Evolutionary conservation across 2,329 filamentous ascomycete genomes (phyloP), one percentile per base, ranked within the genome.

Genomic region (Monosporascus sp.): DNA sequence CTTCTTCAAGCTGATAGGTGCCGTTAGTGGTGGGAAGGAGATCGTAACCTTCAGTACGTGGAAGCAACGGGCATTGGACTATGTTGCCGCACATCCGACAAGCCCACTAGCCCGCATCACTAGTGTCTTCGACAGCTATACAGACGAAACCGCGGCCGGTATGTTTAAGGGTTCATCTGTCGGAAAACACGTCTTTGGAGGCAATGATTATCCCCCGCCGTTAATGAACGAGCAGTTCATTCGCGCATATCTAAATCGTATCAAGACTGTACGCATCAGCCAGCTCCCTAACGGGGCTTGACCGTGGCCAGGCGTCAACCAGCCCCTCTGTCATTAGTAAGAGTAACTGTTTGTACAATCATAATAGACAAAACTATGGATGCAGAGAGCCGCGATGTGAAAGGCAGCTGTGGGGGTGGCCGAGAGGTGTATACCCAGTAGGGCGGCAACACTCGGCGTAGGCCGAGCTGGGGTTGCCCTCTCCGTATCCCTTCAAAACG

Each of bases 21-120:
- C 44, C 8, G 25, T 50, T n/a, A 51, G 54, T 25, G 55, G 58
- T 51, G 51, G 50, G 14, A 54, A 52, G 41, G 57, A 61, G 27
- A 53, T 57, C n/a, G 15, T 65, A 8, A n/a, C 43, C 22, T 67
- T 66, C 39, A 47, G 48, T 25, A 38, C 41, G 35, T 65, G 64
- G 65, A 58, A 61, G 49, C 54, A 59, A 37, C 51, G 53, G 45
- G 64, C 62, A 27, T 49, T 65, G 25, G 55, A 53, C 14, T 56
- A 63, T 53, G 62, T 59, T 24, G 48, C 48, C 5, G 50, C 49
- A 2, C 50, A 64, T 48, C 56, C 58, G 44, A 55, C 38, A 24
- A 58, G 63, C 39, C 39, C 57, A 1, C 20, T 65, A 18, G 63
- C 63, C 9, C 61, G 63, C 41, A 67, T 67, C 47, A 46, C 63